Percentiles rank a stretch among this genome's conserved stretches.
Evolutionary conservation across 1,284 basidiomycete species (phyloP).

Genomic region (Puccinia hordei): DNA sequence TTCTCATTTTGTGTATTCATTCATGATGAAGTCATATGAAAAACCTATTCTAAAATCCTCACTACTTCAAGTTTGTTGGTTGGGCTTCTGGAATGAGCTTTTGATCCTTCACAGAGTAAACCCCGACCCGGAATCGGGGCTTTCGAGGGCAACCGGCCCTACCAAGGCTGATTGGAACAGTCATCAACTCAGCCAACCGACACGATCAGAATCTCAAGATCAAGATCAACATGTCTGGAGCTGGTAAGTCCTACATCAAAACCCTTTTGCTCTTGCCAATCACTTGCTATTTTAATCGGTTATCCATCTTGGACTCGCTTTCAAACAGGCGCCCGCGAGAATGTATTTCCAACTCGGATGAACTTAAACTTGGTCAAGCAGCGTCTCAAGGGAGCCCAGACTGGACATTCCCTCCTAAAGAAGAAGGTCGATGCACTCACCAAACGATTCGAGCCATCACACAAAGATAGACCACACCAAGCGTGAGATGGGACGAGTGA

Average conservation of each 20-base stretch:
- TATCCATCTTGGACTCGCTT: too few relatives aligned
- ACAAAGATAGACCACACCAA: conserved; percentile 81
- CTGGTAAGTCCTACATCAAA: conserved; percentile 9
- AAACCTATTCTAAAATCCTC: too few relatives aligned
- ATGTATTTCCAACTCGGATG: conserved; percentile 59
- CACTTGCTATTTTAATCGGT: too few relatives aligned
- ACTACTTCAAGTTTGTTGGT: too few relatives aligned
- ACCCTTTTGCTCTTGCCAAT: too few relatives aligned
- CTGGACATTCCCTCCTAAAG: conserved; percentile 88
- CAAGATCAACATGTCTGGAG: conserved; percentile 28
- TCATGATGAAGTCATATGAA: too few relatives aligned
- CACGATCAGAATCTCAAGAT: background rate
- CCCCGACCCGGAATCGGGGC: too few relatives aligned
- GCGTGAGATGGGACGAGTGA: conserved; percentile 96
- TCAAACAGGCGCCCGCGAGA: conserved; percentile 29
- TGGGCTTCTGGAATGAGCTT: too few relatives aligned
- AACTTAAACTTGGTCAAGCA: conserved; percentile 85
- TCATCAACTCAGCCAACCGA: background rate
- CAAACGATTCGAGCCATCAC: conserved; percentile 71
- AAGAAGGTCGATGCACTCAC: conserved; percentile 96
- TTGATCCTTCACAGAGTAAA: too few relatives aligned
- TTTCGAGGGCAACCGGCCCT: too few relatives aligned
- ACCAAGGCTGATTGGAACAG: too few relatives aligned
- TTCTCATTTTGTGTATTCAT: too few relatives aligned
- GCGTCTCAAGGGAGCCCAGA: conserved; percentile 88